phyloP scores from a whole-genome alignment of 441 rosid species.

The Adansonia madagascariensis region DNA sequence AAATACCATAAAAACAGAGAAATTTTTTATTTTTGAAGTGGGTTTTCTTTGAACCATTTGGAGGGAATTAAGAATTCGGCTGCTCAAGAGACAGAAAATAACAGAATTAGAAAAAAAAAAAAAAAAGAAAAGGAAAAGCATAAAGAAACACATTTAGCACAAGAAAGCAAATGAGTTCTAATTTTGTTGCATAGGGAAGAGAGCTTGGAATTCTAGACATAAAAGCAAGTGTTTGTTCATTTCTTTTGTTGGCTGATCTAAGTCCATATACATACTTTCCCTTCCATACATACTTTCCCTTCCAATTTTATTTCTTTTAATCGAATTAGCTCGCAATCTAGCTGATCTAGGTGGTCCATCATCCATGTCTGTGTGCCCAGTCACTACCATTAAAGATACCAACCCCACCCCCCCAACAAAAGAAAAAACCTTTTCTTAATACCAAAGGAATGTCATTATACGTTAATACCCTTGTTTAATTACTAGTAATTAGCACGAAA shows the following conservation, averaged over 20 bases:
- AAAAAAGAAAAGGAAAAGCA: slow-evolving; percentile 49
- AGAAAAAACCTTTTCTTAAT: slow-evolving; percentile 59
- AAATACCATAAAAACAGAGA: background rate
- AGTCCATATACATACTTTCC: too few relatives aligned
- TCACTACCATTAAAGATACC: slow-evolving; percentile 41
- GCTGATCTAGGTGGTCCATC: slow-evolving; percentile 46
- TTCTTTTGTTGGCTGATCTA: slow-evolving; percentile 46
- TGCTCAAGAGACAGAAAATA: slow-evolving; percentile 35
- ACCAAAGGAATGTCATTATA: slow-evolving; percentile 54
- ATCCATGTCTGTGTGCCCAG: slow-evolving; percentile 39
- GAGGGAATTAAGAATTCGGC: slow-evolving; percentile 43
- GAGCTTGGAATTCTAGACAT: slow-evolving; percentile 71
- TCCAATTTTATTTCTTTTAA: slow-evolving; percentile 42
- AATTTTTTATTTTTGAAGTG: slow-evolving; percentile 24
- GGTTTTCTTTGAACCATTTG: slow-evolving; percentile 49
- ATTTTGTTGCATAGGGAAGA: slow-evolving; percentile 58
- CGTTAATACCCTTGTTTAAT: background rate
- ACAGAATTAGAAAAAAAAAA: slow-evolving; percentile 1
- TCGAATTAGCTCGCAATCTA: slow-evolving; percentile 49
- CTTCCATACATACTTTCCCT: background rate
- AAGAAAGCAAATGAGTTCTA: slow-evolving; percentile 48
- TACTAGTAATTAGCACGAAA: background rate
- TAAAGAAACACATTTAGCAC: slow-evolving; percentile 58
- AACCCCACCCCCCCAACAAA: background rate
- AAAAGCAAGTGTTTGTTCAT: slow-evolving; percentile 72